Evolutionary conservation across 371 early-diverging fungal genomes (phyloP), one percentile per base, ranked within the genome.

Genomic region (Blastocladiella emersonii): DNA sequence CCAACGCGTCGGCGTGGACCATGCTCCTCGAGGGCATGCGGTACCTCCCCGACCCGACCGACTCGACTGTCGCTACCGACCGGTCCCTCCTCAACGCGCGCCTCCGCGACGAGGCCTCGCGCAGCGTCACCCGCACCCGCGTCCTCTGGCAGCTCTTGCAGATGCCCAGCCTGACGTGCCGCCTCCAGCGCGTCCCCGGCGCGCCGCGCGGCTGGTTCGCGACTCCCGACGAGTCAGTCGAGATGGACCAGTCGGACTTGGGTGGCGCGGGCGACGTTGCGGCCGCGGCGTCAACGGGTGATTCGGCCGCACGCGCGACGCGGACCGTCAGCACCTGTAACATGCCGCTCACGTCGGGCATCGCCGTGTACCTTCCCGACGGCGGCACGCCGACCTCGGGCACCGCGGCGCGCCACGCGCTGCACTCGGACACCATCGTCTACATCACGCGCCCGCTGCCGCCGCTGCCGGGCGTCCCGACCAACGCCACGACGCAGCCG

Each of bases 401-500:
- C 15, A 51, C 10, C 30, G 32, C 53, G 30, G 15, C n/a, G n/a
- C n/a, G 32, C 3, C 32, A 30, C 17, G 53, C 30, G 27, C 5
- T 35, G 36, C 63, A 34, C 6, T n/a, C 23, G 43, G n/a, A 35
- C 57, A 37, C 56, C 25, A 59, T 48, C 19, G 39, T 55, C 2
- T 63, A 56, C 37, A 23, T 35, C 7, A 21, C 23, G n/a, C 53
- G 56, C n/a, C 63, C 49, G 37, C 17, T 49, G 12, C 53, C 56
- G 2, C 32, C 15, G 25, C 57, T 67, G 23, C 61, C 69, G 3
- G 67, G 67, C 3, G 67, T 67, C n/a, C 67, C 67, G 2, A 25
- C 23, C 3, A 68, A 67, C 32, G 67, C 67, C 3, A 67, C 67
- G 7, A 48, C 67, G 2, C 56, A 68, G 34, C 67, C 67, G 32